A percentile compares a stretch with the other conserved stretches of the same genome.
Conservation (phyloP, 495 filamentous ascomycete species). For the Penicillium chermesinum region DNA sequence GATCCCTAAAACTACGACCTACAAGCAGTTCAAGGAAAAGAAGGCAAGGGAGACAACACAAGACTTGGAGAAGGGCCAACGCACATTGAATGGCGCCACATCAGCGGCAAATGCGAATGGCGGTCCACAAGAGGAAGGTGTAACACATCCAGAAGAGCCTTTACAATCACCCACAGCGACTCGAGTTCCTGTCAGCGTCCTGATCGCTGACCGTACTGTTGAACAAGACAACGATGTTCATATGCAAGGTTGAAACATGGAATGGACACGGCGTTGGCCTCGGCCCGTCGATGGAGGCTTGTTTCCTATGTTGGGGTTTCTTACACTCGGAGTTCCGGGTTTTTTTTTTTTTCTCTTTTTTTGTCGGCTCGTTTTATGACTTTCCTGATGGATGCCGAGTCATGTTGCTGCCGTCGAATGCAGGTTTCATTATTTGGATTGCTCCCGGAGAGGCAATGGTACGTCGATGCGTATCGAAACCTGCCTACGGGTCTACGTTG, state of each 20-base stretch:
- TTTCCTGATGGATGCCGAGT: no score
- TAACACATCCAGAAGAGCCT: constrained; percentile 11
- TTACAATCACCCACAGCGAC: constrained; percentile 23
- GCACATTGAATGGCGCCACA: constrained; percentile 42
- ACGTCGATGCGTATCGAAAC: no score
- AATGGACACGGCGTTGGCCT: not conserved
- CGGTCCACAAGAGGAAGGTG: constrained; percentile 7
- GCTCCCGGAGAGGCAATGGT: no score
- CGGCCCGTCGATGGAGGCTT: no score
- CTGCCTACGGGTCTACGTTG: no score
- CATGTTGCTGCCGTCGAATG: no score
- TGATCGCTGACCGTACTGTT: constrained; percentile 37
- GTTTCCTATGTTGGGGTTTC: no score
- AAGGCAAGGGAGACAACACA: constrained; percentile 47
- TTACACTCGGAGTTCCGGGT: no score
- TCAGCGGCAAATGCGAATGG: constrained; percentile 31
- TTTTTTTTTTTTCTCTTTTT: not conserved
- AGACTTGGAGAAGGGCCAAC: constrained; percentile 48
- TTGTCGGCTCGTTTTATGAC: no score
- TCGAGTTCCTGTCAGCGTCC: constrained; percentile 32
- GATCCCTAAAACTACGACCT: constrained; percentile 77
- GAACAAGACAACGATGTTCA: constrained; percentile 51
- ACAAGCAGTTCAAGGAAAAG: constrained; percentile 70
- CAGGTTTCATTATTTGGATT: no score
- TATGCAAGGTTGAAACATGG: constrained; percentile 38